Evolutionary conservation across 768 basidiomycete genomes (phyloP), one percentile per base, ranked within the genome.

Genomic region (Lactifluus hygrophoroides): DNA sequence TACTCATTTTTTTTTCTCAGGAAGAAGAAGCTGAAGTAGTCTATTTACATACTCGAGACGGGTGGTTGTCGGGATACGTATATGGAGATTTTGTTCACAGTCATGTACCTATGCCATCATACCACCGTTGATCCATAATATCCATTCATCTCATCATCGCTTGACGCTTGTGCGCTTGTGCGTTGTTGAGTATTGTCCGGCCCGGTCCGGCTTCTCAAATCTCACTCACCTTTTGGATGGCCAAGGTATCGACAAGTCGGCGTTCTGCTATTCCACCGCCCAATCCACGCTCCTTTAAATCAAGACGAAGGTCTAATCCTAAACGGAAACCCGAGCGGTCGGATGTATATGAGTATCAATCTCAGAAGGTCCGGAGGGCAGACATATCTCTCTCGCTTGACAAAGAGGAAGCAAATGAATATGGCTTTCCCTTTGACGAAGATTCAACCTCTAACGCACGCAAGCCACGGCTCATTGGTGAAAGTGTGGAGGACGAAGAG

Each of bases 11-110:
- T 1, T 5, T 54, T 47, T 68, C 5, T 60, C 67, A 89, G 87
- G 60, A 95, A 95, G 86, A 94, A 95, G 84, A 95, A 94, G 80
- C 80, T 93, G 75, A 94, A 92, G 84, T 89, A 88, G 82, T 82
- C 63, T 35, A 59, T 45, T 66, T 63, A 54, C 57, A 53, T 21
- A 34, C 43, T 35, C 27, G 17, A 57, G 34, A 34, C n/a, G 51
- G 40, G 19, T 52, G 48, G 48, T 42, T 38, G 56, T 40, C 43
- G 37, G 38, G 30, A 48, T 38, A 40, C 23, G 46, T 48, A 27
- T 46, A 46, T 54, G 17, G 19, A 28, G n/a, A 13, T 43, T 17
- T 34, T 38, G 16, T 16, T 32, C 5, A 17, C 21, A 45, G 40
- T 62, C 40, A 48, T 60, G 58, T 60, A 60, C 60, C 42, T 60